These are phyloP conservation scores for Clonostachys chloroleuca DNA, from an alignment of 2,329 filamentous ascomycete species.

Conservation along the genomic window DNA sequence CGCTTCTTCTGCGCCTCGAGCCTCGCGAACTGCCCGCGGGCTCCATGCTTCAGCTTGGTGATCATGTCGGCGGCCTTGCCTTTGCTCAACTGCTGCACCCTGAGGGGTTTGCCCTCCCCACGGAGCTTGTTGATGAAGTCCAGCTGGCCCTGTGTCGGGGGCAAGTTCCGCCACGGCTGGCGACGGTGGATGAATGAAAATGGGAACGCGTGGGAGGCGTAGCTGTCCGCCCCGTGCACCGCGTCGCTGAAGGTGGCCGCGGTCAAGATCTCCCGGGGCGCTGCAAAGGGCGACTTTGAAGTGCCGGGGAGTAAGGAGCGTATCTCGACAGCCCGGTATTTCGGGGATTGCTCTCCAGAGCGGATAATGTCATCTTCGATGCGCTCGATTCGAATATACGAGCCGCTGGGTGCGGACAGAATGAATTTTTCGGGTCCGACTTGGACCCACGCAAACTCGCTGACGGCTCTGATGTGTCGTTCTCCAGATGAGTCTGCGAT, in stretches of 20 bases:
- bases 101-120: conserved; percentile 45
- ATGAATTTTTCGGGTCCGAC: conserved; percentile 68
- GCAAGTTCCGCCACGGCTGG: conserved; percentile 65
- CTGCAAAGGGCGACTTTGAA: conserved; percentile 58
- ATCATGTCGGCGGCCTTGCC: conserved; percentile 88
- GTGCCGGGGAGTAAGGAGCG: conserved; percentile 36
- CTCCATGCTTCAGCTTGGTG: conserved; percentile 83
- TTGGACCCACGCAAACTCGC: conserved; percentile 77
- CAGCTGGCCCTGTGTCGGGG: conserved; percentile 63
- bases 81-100: conserved; percentile 59
- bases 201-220: conserved; percentile 63
- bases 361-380: conserved; percentile 12
- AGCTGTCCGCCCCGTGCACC: conserved; percentile 82
- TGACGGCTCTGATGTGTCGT: conserved; percentile 71
- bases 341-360: conserved; percentile 9
- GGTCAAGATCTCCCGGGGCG: conserved; percentile 63
- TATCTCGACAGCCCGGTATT: conserved; percentile 41
- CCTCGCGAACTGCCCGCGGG: conserved; percentile 56
- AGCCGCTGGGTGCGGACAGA: conserved; percentile 60
- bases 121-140: conserved; percentile 66
- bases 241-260: conserved; percentile 67
- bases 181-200: conserved; percentile 60
- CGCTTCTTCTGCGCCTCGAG: conserved; percentile 49
- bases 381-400: conserved; percentile 51
- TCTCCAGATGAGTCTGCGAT: conserved; percentile 79